A percentile compares a stretch with the other conserved stretches of the same genome.
Evolutionary conservation across 2,329 filamentous ascomycete genomes (phyloP).

Genomic region (Talaromyces piceae): DNA sequence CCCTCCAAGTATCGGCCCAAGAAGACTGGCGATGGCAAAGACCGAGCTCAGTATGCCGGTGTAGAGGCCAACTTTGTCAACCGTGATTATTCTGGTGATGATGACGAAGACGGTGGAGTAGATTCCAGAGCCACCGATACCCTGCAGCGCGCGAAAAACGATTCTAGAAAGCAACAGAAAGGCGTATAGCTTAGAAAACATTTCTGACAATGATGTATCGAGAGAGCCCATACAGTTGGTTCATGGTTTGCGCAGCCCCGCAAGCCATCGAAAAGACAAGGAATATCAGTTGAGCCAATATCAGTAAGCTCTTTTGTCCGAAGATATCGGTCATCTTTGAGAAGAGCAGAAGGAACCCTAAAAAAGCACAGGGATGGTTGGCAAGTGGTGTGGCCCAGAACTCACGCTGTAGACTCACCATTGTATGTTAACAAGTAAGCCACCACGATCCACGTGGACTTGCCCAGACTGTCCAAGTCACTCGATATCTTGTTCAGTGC

Average conservation of each 20-base stretch:
- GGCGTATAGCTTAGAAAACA: too few species aligned
- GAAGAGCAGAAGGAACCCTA: slow-evolving; percentile 4
- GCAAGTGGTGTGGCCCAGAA: not conserved
- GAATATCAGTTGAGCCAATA: slow-evolving; percentile 1
- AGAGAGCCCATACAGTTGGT: slow-evolving; percentile 1
- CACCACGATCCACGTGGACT: not conserved
- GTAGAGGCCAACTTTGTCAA: not conserved
- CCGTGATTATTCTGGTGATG: not conserved
- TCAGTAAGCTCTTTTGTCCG: slow-evolving; percentile 1
- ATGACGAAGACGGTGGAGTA: not conserved
- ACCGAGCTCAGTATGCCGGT: not conserved
- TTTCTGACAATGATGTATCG: not conserved
- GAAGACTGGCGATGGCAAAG: slow-evolving; percentile 1
- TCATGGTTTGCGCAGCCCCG: slow-evolving; percentile 9
- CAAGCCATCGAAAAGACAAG: slow-evolving; percentile 3
- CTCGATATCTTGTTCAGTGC: slow-evolving; percentile 1
- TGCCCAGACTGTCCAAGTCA: not conserved
- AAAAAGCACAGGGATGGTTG: not conserved
- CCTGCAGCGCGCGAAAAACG: slow-evolving; percentile 5
- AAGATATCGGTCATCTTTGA: slow-evolving; percentile 8
- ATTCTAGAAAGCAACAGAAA: not conserved
- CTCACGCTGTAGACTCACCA: not conserved
- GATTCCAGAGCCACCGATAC: slow-evolving; percentile 5
- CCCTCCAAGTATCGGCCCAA: slow-evolving; percentile 16
- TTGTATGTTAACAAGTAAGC: not conserved